Base-by-base conservation (phyloP, 1,284 basidiomycete species). In the Mycosarcoma mackinlayi region DNA sequence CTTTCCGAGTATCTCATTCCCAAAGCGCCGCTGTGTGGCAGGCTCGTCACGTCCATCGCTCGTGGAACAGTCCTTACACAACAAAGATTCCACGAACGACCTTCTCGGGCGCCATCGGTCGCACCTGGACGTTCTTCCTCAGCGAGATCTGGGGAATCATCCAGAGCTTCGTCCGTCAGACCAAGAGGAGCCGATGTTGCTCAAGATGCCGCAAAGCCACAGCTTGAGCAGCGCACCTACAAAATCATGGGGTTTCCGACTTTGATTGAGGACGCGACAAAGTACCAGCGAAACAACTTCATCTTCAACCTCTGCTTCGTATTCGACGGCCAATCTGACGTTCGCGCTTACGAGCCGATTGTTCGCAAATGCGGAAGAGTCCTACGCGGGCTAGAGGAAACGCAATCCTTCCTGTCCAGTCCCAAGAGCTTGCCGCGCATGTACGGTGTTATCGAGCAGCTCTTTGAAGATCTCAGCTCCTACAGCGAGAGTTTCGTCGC, bases 381-480 rank as follows among this genome's bases (percentile, higher is more conserved):
- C 24, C 84, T 99, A 58, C 88, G 89, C 21, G 84, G 89, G 37
- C 90, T 94, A 81, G 95, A 97, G 92, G 89, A 94, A 86, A 92
- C 96, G 79, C 93, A 92, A 0, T 88, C 86, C 3, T 94, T 97
- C 80, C 86, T 98, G 21, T 95, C 94, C 2, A 88, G 88, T 6
- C 86, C 90, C 1, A 85, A 87, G 45, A 90, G 89, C 6, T 88
- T 89, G 1, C 86, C 87, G 40, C 87, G 89, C 0, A 88, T 98
- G 49, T 88, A 91, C 72, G 89, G 90, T 6, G 91, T 98, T 55
- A 88, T 98, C 28, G 95, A 99, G 83, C 94, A 98, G 82, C 86
- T 99, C 0, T 98, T 94, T 75, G 94, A 97, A 80, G 96, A 99
- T 76, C 85, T 98, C 66, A 98, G 97, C 84, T 94, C 92, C 5